phyloP scores from a whole-genome alignment of 257 asterid species.

The Apocynum venetum region DNA sequence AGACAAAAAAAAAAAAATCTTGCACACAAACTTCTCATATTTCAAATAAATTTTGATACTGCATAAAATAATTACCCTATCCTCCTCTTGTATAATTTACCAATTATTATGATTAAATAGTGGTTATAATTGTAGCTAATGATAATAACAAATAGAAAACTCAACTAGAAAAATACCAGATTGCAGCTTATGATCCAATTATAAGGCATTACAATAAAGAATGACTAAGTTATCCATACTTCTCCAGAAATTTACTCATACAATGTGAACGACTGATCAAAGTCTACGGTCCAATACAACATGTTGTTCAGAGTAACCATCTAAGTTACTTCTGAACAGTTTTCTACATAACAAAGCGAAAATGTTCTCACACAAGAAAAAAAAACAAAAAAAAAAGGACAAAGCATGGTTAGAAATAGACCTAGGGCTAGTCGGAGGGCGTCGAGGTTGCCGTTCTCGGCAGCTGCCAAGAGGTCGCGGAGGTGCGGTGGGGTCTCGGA shows the following conservation, averaged over 20 bases:
- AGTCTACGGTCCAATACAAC: neutral
- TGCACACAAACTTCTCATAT: no score
- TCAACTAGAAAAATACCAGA: neutral
- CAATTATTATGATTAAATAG: neutral
- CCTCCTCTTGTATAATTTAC: no score
- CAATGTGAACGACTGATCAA: neutral
- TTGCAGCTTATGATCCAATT: neutral
- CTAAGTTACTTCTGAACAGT: neutral
- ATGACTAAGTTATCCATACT: neutral
- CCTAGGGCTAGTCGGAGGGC: constrained; percentile 79
- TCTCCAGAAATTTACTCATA: neutral
- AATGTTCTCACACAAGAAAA: neutral
- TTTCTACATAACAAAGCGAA: neutral
- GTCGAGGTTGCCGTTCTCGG: constrained; percentile 59
- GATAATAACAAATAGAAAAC: neutral
- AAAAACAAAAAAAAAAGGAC: neutral
- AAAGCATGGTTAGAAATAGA: neutral
- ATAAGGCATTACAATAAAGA: neutral
- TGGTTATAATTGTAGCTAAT: neutral
- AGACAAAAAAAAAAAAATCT: no score
- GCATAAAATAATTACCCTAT: no score
- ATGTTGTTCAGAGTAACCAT: neutral
- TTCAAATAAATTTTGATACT: no score
- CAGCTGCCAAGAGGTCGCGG: constrained; percentile 70
- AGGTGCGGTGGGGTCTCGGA: constrained; percentile 66